phyloP scores from a whole-genome alignment of 2,329 filamentous ascomycete species.

The Cercospora janseana region DNA sequence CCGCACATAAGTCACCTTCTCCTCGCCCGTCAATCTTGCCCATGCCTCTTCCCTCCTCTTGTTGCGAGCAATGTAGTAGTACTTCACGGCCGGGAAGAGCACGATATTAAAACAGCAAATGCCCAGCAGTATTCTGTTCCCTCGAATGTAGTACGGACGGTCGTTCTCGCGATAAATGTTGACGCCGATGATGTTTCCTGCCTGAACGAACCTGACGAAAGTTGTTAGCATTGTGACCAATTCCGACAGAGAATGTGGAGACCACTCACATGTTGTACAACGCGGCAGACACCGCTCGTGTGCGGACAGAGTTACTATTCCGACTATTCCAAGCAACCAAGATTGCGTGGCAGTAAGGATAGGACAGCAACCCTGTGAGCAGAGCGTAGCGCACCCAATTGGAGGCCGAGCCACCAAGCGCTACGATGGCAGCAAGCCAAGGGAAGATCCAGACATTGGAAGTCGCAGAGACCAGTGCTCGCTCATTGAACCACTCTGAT shows the following conservation, averaged over 20 bases:
- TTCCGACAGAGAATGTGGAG: not conserved
- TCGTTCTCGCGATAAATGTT: conserved; percentile 53
- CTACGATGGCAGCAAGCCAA: conserved; percentile 53
- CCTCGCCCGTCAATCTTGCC: conserved; percentile 40
- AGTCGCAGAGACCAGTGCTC: conserved; percentile 48
- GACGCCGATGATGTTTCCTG: conserved; percentile 47
- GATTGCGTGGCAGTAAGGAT: conserved; percentile 47
- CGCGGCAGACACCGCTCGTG: conserved; percentile 44
- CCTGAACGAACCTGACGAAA: conserved; percentile 35
- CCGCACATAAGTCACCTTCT: conserved; percentile 38
- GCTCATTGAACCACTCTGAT: conserved; percentile 52
- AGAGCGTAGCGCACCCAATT: conserved; percentile 42
- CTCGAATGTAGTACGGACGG: conserved; percentile 45
- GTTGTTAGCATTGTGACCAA: not conserved
- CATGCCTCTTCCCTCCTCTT: conserved; percentile 35
- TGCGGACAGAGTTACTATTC: conserved; percentile 46
- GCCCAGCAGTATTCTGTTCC: conserved; percentile 39
- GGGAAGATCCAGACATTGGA: conserved; percentile 58
- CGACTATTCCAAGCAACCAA: conserved; percentile 45
- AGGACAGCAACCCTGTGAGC: conserved; percentile 43
- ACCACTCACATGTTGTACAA: conserved; percentile 41
- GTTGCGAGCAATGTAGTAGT: conserved; percentile 38
- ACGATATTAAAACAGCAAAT: conserved; percentile 36
- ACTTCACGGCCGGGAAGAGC: conserved; percentile 35
- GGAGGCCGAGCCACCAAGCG: conserved; percentile 31